Percentiles rank a stretch among this genome's conserved stretches.
phyloP scores from a whole-genome alignment of 352 stramenopile species.

The Blastocystis sp. region DNA sequence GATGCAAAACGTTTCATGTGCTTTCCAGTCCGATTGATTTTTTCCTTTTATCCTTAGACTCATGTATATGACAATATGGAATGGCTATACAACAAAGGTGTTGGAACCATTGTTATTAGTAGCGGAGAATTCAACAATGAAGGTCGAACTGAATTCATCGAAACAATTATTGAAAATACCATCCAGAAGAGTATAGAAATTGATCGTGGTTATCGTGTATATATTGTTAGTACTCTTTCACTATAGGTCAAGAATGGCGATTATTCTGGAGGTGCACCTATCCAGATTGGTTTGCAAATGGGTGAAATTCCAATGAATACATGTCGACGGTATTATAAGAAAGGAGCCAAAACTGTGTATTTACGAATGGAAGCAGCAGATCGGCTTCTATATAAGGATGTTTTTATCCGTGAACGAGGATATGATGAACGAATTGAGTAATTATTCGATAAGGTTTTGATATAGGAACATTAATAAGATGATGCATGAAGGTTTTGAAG shows the following conservation, averaged over 20 bases:
- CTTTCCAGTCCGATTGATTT: background rate
- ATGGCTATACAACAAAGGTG: conserved; percentile 32
- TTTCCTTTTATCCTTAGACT: background rate
- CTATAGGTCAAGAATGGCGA: background rate
- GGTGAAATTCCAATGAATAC: conserved; percentile 16
- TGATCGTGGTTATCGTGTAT: background rate
- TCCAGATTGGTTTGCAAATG: conserved; percentile 43
- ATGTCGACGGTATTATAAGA: background rate
- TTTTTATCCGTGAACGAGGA: conserved; percentile 28
- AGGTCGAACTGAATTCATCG: conserved; percentile 47
- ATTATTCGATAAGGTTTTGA: background rate
- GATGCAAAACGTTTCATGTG: conserved; percentile 45
- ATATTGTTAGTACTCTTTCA: background rate
- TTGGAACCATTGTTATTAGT: conserved; percentile 26
- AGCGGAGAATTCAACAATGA: conserved; percentile 56
- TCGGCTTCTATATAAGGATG: conserved; percentile 38
- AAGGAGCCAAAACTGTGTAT: background rate
- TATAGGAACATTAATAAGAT: conserved; percentile 22
- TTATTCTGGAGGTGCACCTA: background rate
- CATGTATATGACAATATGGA: conserved; percentile 52
- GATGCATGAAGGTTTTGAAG: conserved; percentile 22
- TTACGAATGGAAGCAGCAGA: conserved; percentile 26
- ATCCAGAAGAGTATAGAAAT: conserved; percentile 13
- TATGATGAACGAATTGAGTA: conserved; percentile 14
- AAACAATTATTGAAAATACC: conserved; percentile 25